Evolutionary conservation across 805 yeast genomes (phyloP).

Genomic region (Yarrowia sp.): DNA sequence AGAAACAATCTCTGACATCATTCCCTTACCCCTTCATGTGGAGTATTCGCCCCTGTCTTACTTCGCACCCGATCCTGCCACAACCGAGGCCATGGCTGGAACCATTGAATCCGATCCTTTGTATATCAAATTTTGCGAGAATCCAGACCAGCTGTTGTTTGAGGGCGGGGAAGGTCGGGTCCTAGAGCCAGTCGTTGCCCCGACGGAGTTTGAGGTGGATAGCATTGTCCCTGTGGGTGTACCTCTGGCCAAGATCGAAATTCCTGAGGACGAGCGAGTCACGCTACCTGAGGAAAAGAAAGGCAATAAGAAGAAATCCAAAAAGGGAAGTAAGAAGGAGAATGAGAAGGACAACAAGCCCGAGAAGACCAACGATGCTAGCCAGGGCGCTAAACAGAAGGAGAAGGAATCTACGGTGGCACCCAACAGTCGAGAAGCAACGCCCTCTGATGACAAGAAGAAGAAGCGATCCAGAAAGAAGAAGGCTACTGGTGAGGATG

Average conservation of each 20-base stretch:
- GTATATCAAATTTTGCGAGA: slow-evolving; percentile 11
- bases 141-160: slow-evolving; percentile 5
- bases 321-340: not conserved
- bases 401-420: not conserved
- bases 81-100: not conserved
- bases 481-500: not conserved
- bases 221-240: slow-evolving; percentile 9
- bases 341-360: not conserved
- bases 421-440: not conserved
- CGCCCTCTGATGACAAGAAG: slow-evolving; percentile 10
- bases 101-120: slow-evolving; percentile 12
- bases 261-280: slow-evolving; percentile 8
- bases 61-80: not conserved
- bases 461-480: slow-evolving; percentile 14
- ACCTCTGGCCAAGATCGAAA: slow-evolving; percentile 9
- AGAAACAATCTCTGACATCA: not conserved
- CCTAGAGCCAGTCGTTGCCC: slow-evolving; percentile 7
- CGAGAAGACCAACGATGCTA: not conserved
- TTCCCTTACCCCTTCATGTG: not conserved
- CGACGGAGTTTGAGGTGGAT: slow-evolving; percentile 2
- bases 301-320: not conserved
- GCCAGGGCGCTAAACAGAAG: not conserved
- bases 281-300: not conserved
- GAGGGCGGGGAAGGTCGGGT: not conserved
- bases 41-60: slow-evolving; percentile 15